A percentile compares a stretch with the other conserved stretches of the same genome.
Conservation (phyloP, 2,329 filamentous ascomycete species). For the Penicillium sp. region DNA sequence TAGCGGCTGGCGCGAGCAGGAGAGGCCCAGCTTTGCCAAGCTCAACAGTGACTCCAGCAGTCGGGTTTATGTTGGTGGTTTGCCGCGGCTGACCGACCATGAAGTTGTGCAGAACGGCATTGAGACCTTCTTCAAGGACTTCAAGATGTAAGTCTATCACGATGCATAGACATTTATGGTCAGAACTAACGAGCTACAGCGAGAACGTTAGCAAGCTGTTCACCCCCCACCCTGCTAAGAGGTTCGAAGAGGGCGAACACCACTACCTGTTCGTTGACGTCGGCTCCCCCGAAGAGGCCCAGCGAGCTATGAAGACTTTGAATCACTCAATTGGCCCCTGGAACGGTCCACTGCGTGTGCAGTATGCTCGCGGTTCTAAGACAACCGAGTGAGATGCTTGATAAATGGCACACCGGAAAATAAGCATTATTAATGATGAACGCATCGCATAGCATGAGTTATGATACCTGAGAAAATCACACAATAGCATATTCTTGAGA, state of each 20-base stretch:
- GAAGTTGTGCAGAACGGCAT: slow-evolving; percentile 45
- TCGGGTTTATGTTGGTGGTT: slow-evolving; percentile 51
- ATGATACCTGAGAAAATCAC: slow-evolving; percentile 6
- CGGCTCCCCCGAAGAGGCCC: slow-evolving; percentile 55
- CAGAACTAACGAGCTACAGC: slow-evolving; percentile 23
- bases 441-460: slow-evolving; percentile 6
- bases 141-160: slow-evolving; percentile 39
- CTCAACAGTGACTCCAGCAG: slow-evolving; percentile 39
- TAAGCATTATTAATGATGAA: slow-evolving; percentile 8
- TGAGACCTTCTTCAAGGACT: slow-evolving; percentile 47
- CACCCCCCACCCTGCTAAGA: slow-evolving; percentile 60
- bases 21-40: slow-evolving; percentile 38
- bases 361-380: slow-evolving; percentile 41
- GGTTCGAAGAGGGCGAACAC: slow-evolving; percentile 55
- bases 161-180: not conserved
- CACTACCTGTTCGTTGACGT: slow-evolving; percentile 70
- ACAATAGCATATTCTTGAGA: not conserved
- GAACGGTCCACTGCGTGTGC: slow-evolving; percentile 42
- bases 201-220: slow-evolving; percentile 55
- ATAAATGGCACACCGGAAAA: not conserved
- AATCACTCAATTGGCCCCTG: slow-evolving; percentile 43
- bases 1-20: slow-evolving; percentile 47
- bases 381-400: not conserved
- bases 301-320: slow-evolving; percentile 51
- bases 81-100: slow-evolving; percentile 47